Evolutionary conservation across 108 stramenopile species (phyloP).

Genomic region (Discostella stelligeroides): DNA sequence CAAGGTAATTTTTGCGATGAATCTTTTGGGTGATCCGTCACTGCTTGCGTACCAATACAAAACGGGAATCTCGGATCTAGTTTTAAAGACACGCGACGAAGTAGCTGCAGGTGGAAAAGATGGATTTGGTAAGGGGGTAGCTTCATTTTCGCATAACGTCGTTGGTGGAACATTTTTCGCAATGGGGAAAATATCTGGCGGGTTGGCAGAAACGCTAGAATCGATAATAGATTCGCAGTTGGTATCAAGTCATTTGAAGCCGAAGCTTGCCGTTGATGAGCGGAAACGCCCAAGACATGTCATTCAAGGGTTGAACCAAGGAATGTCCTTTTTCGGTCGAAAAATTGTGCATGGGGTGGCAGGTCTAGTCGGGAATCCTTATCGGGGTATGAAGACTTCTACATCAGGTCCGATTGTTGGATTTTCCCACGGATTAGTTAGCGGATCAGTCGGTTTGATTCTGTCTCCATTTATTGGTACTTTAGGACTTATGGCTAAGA

Average conservation of each 20-base stretch:
- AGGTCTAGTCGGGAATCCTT: constrained; percentile 47
- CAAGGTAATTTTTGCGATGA: constrained; percentile 47
- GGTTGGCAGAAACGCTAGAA: constrained; percentile 25
- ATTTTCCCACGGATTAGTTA: constrained; percentile 31
- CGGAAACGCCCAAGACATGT: constrained; percentile 32
- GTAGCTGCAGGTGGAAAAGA: constrained; percentile 42
- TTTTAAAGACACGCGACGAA: constrained; percentile 34
- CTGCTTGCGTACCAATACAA: constrained; percentile 40
- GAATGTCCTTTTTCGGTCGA: constrained; percentile 21
- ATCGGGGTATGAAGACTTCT: constrained; percentile 30
- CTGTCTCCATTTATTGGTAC: constrained; percentile 29
- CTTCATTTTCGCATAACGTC: constrained; percentile 36
- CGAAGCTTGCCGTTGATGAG: constrained; percentile 14
- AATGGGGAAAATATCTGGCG: constrained; percentile 29
- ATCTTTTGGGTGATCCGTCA: constrained; percentile 46
- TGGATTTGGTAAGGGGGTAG: constrained; percentile 40
- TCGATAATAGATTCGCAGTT: constrained; percentile 28
- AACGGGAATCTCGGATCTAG: constrained; percentile 41
- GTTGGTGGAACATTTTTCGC: constrained; percentile 39
- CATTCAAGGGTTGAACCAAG: constrained; percentile 39
- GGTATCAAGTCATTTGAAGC: constrained; percentile 42
- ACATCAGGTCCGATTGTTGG: constrained; percentile 12
- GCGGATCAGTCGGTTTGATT: constrained; percentile 29
- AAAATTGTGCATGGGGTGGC: constrained; percentile 40
- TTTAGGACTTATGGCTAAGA: constrained; percentile 49